Base-by-base conservation (phyloP, 1,284 basidiomycete species). In the Macrocystidia cucumis region DNA sequence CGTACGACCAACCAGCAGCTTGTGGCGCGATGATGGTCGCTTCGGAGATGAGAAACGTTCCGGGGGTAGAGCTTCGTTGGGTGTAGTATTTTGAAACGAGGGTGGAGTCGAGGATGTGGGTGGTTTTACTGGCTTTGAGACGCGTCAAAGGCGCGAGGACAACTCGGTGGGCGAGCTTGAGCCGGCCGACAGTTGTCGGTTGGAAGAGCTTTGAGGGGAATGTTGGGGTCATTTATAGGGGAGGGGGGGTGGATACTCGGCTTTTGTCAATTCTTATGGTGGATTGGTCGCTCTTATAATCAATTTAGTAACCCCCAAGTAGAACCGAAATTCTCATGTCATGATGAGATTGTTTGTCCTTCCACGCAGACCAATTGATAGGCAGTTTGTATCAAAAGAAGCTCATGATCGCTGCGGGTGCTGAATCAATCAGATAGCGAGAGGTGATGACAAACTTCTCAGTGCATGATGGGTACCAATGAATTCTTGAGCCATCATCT, bases 1-100 rank as follows among this genome's bases (percentile, higher is more conserved):
- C 54, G 37, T 63, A 42, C 1, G 44, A 27, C 22, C 49, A 51
- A 3, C 67, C 67, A 7, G 59, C 63, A 0, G 62, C 65, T 33
- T 58, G 50, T 5, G 54, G 38, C 8, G 55, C 49, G 34, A 74
- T 65, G 42, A 64, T 51, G 0, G 65, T 68, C 0, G 53, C 69
- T 48, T 75, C 73, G 2, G 66, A 55, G 37, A 75, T 67, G 17
- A 75, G 48, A 3, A 76, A 49, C 0, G 68, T 66, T 0, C 72
- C 72, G 0, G 63, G 60, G 0, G 45, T 45, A 21, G 49, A 52
- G 1, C 59, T 65, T 7, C 72, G 57, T 44, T 75, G 72, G 0
- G 47, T 39, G 49, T 74, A 75, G 48, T 75, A 72, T 26, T 63
- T 59, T 12, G 54, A 52, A 11, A 52, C 56, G 8, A 62, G 42